These are phyloP conservation scores for Diphasiastrum complanatum DNA, from an alignment of 83 land plant genomes.

Conservation along the genomic window DNA sequence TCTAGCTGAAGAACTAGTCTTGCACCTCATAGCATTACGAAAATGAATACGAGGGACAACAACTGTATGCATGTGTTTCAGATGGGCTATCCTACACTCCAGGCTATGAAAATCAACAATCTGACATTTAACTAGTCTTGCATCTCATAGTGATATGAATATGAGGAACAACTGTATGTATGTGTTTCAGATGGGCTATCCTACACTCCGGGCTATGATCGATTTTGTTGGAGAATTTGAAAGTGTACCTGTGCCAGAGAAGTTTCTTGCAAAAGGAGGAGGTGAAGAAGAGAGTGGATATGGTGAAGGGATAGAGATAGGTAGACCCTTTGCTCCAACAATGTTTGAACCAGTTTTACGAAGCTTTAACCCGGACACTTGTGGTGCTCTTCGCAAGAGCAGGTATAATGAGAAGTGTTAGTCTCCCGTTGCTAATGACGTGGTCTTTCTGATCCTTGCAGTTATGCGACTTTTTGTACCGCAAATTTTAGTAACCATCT, in stretches of 20 bases:
- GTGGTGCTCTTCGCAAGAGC: too few species aligned
- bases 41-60: background rate
- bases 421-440: too few species aligned
- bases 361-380: slow-evolving; percentile 72
- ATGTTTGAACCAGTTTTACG: slow-evolving; percentile 86
- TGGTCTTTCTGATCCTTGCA: too few species aligned
- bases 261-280: slow-evolving; percentile 20
- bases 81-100: slow-evolving; percentile 68
- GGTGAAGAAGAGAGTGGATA: slow-evolving; percentile 19
- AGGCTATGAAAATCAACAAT: too few species aligned
- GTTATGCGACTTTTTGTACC: too few species aligned
- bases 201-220: slow-evolving; percentile 66
- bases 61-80: slow-evolving; percentile 27
- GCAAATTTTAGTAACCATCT: too few species aligned
- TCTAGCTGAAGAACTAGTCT: too few species aligned
- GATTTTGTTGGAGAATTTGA: slow-evolving; percentile 53
- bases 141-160: background rate
- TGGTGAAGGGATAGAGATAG: slow-evolving; percentile 37
- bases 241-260: slow-evolving; percentile 34
- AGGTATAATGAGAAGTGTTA: too few species aligned
- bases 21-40: background rate
- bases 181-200: slow-evolving; percentile 54
- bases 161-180: too few species aligned
- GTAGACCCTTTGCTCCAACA: slow-evolving; percentile 59
- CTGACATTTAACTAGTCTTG: background rate